phyloP scores from a whole-genome alignment of 257 asterid species.

The Nicotiana benthamiana region DNA sequence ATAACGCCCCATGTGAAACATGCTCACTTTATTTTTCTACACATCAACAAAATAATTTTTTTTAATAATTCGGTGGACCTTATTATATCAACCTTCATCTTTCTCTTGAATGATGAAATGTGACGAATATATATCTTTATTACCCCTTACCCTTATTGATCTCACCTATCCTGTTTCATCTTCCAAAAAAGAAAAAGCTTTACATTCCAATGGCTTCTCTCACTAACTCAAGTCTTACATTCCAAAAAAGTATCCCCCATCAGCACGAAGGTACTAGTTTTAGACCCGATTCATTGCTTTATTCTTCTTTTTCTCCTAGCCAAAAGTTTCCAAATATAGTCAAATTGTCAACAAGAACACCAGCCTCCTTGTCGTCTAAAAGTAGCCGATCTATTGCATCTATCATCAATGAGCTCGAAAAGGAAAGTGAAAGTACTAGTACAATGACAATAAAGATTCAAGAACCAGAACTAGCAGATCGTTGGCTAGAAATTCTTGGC shows the following conservation, averaged over 20 bases:
- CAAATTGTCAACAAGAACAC: conserved; percentile 3
- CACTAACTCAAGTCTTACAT: neutral
- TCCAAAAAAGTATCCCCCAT: neutral
- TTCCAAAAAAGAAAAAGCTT: neutral
- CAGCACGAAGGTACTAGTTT: neutral
- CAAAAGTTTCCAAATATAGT: neutral
- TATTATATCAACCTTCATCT: neutral
- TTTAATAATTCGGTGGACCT: neutral
- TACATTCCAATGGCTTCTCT: conserved; percentile 1
- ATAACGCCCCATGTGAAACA: neutral
- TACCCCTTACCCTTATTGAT: neutral
- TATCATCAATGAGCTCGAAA: neutral
- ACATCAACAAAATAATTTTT: neutral
- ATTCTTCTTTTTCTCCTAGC: neutral
- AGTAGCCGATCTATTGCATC: conserved; percentile 9
- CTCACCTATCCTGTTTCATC: neutral
- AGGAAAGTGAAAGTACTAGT: neutral
- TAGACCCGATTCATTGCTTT: neutral
- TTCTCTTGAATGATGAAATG: neutral
- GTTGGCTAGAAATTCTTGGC: conserved; percentile 36
- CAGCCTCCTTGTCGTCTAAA: conserved; percentile 1
- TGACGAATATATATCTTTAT: neutral
- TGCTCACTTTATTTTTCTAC: neutral
- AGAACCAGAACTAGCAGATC: neutral
- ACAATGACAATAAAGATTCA: neutral